These are phyloP conservation scores for Tilletia setariae DNA, from an alignment of 1,284 basidiomycete species.

Conservation along the genomic window DNA sequence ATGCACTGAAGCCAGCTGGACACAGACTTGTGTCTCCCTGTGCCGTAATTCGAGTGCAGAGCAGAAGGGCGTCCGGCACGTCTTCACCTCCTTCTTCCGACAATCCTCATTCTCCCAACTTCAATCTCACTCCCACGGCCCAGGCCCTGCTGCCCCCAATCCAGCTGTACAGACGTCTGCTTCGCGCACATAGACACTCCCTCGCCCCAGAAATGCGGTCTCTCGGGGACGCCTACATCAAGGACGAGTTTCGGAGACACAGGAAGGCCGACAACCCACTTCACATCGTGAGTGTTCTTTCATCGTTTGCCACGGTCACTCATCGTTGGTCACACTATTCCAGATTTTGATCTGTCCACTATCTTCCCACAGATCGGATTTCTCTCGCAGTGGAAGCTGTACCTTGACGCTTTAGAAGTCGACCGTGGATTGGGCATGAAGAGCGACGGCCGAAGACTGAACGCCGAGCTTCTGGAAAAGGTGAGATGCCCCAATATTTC, in stretches of 20 bases:
- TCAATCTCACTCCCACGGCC: constrained; percentile 24
- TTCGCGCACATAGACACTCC: constrained; percentile 42
- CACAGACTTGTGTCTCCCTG: too few relatives aligned
- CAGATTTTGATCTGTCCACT: neutral
- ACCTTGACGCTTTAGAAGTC: constrained; percentile 46
- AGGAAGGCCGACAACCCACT: constrained; percentile 18
- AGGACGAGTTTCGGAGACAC: constrained; percentile 52
- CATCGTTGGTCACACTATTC: constrained; percentile 48
- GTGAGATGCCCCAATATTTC: constrained; percentile 1
- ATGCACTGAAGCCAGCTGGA: too few relatives aligned
- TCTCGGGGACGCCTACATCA: constrained; percentile 53
- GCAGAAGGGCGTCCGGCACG: neutral
- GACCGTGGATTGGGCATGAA: constrained; percentile 25
- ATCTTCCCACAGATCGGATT: constrained; percentile 33
- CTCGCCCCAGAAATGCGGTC: constrained; percentile 51
- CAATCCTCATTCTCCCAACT: constrained; percentile 12
- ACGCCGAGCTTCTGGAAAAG: constrained; percentile 40
- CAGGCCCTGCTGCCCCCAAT: constrained; percentile 45
- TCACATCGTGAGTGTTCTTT: neutral
- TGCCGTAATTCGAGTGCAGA: too few relatives aligned
- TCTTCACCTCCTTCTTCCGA: constrained; percentile 1
- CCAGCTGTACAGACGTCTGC: constrained; percentile 47
- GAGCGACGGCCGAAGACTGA: constrained; percentile 32
- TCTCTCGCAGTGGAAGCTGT: constrained; percentile 53
- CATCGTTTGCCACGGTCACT: neutral